phyloP scores from a whole-genome alignment of 2,329 filamentous ascomycete genomes.

The Alternaria ventricosa region DNA sequence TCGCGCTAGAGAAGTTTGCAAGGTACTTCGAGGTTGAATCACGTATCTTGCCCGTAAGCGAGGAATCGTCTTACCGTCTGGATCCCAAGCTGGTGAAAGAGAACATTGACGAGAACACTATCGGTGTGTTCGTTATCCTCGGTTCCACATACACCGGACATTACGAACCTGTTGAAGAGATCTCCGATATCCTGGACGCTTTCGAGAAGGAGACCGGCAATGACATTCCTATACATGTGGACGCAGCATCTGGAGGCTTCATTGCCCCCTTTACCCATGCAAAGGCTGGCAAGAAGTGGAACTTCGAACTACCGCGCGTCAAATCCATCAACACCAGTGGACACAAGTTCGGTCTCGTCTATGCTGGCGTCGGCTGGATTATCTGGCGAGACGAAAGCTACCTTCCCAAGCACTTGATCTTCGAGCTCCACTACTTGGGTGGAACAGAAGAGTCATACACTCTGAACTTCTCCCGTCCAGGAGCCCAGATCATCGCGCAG shows the following conservation, averaged over 20 bases:
- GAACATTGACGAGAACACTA: slow-evolving; percentile 77
- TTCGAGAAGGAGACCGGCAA: slow-evolving; percentile 67
- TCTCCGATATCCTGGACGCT: slow-evolving; percentile 69
- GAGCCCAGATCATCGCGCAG: slow-evolving; percentile 72
- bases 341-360: slow-evolving; percentile 69
- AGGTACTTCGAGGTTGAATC: slow-evolving; percentile 77
- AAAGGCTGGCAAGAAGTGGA: slow-evolving; percentile 65
- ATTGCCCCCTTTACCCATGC: slow-evolving; percentile 67
- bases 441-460: slow-evolving; percentile 75
- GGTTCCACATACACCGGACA: slow-evolving; percentile 77
- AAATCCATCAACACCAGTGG: slow-evolving; percentile 71
- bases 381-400: slow-evolving; percentile 64
- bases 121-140: slow-evolving; percentile 76
- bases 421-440: slow-evolving; percentile 74
- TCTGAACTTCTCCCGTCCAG: slow-evolving; percentile 74
- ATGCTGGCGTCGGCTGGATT: slow-evolving; percentile 71
- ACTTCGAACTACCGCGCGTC: slow-evolving; percentile 67
- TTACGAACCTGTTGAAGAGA: slow-evolving; percentile 73
- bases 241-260: slow-evolving; percentile 66
- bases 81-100: slow-evolving; percentile 69
- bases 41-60: slow-evolving; percentile 67
- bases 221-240: slow-evolving; percentile 73
- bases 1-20: slow-evolving; percentile 75
- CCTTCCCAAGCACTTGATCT: slow-evolving; percentile 71
- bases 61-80: slow-evolving; percentile 66